These are phyloP conservation scores for Claviceps pusilla DNA, from an alignment of 2,329 filamentous ascomycete genomes.

Conservation along the genomic window DNA sequence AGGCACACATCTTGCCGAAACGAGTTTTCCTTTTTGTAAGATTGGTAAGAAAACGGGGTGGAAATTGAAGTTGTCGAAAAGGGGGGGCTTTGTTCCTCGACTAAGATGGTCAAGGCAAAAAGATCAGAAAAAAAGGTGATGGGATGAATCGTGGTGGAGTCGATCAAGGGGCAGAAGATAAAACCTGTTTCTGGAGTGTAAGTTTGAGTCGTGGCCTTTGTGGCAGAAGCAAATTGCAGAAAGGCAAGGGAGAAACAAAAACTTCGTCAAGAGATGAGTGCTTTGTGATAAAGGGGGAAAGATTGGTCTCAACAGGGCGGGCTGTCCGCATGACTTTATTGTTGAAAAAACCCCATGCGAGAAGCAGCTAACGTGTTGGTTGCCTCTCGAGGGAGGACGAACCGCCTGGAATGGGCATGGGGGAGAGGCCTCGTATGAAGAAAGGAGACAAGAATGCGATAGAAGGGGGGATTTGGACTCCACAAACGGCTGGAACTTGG, in stretches of 20 bases:
- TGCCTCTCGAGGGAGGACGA: neutral
- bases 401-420: neutral
- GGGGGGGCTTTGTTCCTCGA: neutral
- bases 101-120: neutral
- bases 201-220: neutral
- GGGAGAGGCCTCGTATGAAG: neutral
- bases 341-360: neutral
- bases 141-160: neutral
- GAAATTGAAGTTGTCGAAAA: neutral
- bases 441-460: no score
- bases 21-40: no score
- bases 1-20: constrained; percentile 12
- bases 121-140: neutral
- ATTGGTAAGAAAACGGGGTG: neutral
- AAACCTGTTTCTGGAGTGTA: neutral
- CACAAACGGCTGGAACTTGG: no score
- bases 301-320: neutral
- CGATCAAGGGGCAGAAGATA: neutral
- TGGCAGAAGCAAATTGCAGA: neutral
- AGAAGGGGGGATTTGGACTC: no score
- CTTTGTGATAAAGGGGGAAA: neutral
- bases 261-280: neutral
- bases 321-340: neutral
- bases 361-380: neutral
- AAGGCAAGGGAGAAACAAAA: neutral